phyloP scores from a whole-genome alignment of 2,329 filamentous ascomycete genomes.

The Tetracladium maxilliforme region DNA sequence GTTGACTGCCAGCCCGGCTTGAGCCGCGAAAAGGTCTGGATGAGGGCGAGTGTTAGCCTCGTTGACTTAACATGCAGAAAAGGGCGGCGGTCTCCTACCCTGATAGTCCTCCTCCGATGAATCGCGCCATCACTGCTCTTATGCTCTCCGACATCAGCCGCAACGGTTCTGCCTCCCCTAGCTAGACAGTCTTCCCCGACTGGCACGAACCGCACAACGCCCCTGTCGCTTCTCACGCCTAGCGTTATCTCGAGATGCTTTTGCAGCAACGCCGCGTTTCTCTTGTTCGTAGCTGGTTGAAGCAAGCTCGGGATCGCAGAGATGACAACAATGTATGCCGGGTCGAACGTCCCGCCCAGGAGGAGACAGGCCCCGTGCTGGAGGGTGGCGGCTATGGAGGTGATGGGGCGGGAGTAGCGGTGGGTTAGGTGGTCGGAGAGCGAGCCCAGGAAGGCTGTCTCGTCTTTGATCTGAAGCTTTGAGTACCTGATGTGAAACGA shows the following conservation, averaged over 20 bases:
- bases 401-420: conserved; percentile 60
- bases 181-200: conserved; percentile 60
- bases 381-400: conserved; percentile 62
- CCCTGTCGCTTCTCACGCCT: conserved; percentile 48
- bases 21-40: too few species aligned
- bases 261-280: conserved; percentile 67
- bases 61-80: neutral
- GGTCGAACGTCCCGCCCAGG: conserved; percentile 61
- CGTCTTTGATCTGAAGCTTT: conserved; percentile 49
- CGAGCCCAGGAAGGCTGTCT: conserved; percentile 59
- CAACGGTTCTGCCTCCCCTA: conserved; percentile 53
- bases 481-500: conserved; percentile 7
- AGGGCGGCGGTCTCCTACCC: neutral
- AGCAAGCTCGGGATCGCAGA: conserved; percentile 55
- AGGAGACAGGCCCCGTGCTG: conserved; percentile 62
- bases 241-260: conserved; percentile 59
- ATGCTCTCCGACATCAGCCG: conserved; percentile 49
- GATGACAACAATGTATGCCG: conserved; percentile 66
- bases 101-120: neutral
- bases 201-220: conserved; percentile 58
- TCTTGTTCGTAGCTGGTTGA: conserved; percentile 62
- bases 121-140: conserved; percentile 19
- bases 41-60: too few species aligned
- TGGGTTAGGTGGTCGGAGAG: conserved; percentile 59
- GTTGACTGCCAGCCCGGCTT: too few species aligned